Evolutionary conservation across 1,284 basidiomycete genomes (phyloP).

Genomic region (Irpex lacteus): DNA sequence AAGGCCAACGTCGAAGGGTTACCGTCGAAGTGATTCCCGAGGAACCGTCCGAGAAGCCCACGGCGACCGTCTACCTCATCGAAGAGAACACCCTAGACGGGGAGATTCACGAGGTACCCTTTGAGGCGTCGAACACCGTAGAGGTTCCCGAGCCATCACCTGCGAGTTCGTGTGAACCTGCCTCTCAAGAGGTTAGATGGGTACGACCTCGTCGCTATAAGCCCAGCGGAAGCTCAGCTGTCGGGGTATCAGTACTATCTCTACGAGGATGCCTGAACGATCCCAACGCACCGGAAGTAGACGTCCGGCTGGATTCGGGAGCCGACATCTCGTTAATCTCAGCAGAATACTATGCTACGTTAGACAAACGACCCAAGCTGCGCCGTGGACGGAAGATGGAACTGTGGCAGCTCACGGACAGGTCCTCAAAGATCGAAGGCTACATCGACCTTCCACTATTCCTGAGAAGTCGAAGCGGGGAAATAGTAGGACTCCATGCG

Average conservation of each 20-base stretch:
- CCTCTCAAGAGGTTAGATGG: background rate
- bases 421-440: background rate
- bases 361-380: background rate
- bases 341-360: background rate
- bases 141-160: too few relatives aligned
- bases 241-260: background rate
- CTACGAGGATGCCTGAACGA: background rate
- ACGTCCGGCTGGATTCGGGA: background rate
- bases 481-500: too few relatives aligned
- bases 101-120: too few relatives aligned
- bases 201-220: background rate
- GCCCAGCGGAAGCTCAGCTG: background rate
- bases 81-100: too few relatives aligned
- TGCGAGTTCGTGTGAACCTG: too few relatives aligned
- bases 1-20: too few relatives aligned
- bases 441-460: background rate
- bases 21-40: too few relatives aligned
- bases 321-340: background rate
- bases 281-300: background rate
- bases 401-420: background rate
- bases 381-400: background rate
- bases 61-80: too few relatives aligned
- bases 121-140: too few relatives aligned
- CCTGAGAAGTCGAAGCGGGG: too few relatives aligned
- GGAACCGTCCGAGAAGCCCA: too few relatives aligned